A percentile compares a stretch with the other conserved stretches of the same genome.
These are phyloP conservation scores for Moesziomyces parantarcticus DNA, from an alignment of 1,284 basidiomycete genomes.

Conservation along the genomic window DNA sequence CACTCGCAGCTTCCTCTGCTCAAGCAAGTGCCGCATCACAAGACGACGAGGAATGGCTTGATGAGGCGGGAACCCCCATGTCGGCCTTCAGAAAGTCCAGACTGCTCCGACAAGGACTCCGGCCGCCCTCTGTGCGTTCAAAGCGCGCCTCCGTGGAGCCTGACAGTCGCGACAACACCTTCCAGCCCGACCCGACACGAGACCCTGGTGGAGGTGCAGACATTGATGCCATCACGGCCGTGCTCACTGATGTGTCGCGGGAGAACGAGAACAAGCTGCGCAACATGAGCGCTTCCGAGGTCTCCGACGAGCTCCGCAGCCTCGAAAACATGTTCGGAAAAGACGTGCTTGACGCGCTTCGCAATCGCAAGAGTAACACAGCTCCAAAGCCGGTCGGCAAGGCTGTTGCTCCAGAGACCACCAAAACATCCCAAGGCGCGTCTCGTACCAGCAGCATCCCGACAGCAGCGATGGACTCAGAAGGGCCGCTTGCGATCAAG, in stretches of 20 bases:
- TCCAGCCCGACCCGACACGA: constrained; percentile 47
- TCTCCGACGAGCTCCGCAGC: constrained; percentile 55
- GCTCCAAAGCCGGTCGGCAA: constrained; percentile 1
- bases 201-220: constrained; percentile 62
- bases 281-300: constrained; percentile 54
- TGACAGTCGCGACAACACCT: constrained; percentile 5
- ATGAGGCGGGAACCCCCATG: constrained; percentile 55
- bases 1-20: not conserved
- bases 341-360: constrained; percentile 54
- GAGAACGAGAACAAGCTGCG: constrained; percentile 59
- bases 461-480: constrained; percentile 73
- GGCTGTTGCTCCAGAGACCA: constrained; percentile 62
- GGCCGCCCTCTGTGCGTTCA: constrained; percentile 29
- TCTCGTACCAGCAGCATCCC: constrained; percentile 7
- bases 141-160: not conserved
- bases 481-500: constrained; percentile 83
- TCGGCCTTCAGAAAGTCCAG: constrained; percentile 62
- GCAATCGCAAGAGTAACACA: constrained; percentile 32
- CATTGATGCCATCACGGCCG: constrained; percentile 46
- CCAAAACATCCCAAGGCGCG: constrained; percentile 66
- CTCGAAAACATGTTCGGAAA: constrained; percentile 57
- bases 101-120: constrained; percentile 39
- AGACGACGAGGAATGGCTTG: constrained; percentile 51
- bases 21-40: not conserved
- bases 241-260: constrained; percentile 42